Evolutionary conservation across 2,329 filamentous ascomycete species (phyloP), one percentile per base, ranked within the genome.

Genomic region (Cladophialophora carrionii): DNA sequence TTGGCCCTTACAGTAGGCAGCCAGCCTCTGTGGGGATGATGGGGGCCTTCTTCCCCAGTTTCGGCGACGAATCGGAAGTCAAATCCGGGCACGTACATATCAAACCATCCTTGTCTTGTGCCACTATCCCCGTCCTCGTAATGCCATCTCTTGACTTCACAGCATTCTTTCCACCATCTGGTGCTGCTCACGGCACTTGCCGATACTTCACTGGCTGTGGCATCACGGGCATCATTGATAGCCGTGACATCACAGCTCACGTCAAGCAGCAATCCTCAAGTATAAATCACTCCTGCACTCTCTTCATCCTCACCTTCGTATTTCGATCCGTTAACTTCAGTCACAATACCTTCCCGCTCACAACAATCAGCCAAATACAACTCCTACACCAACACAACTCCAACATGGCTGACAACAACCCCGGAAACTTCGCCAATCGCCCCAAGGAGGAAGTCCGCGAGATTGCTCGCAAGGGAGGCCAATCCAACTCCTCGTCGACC

Each of bases 391-490:
- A 43, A 43, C 37, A 43, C 37, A n/a, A 43, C 37, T 43, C 7
- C 37, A 43, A n/a, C 17, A 43, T 43, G 37, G 37, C 41, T 31
- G 26, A 29, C 29, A 49, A 2, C 3, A 17, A 58, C 46, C 56
- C 26, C n/a, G 52, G 52, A 10, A 7, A 49, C 56, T 34, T 58
- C 9, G 70, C 71, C 59, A 76, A 77, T 62, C 72, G 75, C 5
- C 66, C 75, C 22, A 72, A 75, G 41, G 68, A 74, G 63, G 73
- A 72, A n/a, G 76, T 81, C 2, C 72, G 73, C 24, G 72, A 76
- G n/a, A 80, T 81, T 61, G 77, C 75, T 55, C 68, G 68, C 58
- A 75, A 77, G 68, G 75, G 75, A 53, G 74, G 73, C 14, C 74
- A 76, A 54, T 68, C 73, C 31, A 75, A 72, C 43, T 22, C 17